Percentiles rank a stretch among this genome's conserved stretches.
phyloP scores from a whole-genome alignment of 768 basidiomycete species.

The Phaffia tasmanica region DNA sequence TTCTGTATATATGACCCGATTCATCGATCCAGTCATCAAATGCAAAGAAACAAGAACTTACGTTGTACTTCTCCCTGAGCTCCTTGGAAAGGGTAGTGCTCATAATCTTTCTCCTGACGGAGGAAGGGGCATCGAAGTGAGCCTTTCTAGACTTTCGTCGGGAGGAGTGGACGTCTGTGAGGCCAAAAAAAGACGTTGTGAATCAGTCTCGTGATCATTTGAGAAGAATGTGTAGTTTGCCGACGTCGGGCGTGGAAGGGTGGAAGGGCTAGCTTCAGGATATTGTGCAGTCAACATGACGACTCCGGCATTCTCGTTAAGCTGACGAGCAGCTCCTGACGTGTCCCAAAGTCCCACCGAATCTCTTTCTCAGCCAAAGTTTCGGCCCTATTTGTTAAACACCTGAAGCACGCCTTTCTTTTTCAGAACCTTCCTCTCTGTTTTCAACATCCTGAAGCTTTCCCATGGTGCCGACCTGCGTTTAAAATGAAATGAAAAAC shows the following conservation, averaged over 20 bases:
- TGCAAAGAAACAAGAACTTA: constrained; percentile 42
- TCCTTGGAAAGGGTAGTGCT: constrained; percentile 91
- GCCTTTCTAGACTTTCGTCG: constrained; percentile 97
- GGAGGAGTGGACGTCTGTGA: constrained; percentile 28
- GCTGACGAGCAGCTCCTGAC: too few relatives aligned
- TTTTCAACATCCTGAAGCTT: neutral
- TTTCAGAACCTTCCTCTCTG: too few relatives aligned
- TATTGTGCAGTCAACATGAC: neutral
- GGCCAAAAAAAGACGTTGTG: neutral
- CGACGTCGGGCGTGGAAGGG: neutral
- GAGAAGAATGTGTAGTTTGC: neutral
- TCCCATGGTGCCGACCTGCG: neutral
- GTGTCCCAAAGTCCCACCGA: neutral
- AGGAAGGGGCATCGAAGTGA: constrained; percentile 92
- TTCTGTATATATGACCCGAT: too few relatives aligned
- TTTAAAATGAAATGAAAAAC: neutral
- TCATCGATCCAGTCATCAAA: neutral
- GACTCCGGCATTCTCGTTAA: neutral
- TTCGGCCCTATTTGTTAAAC: neutral
- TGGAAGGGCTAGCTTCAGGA: neutral
- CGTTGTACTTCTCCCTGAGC: constrained; percentile 80
- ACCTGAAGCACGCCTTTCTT: neutral
- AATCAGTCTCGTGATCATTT: neutral
- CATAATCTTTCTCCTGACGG: constrained; percentile 94
- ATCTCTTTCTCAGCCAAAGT: neutral